Evolutionary conservation across 768 basidiomycete genomes (phyloP).

Genomic region (Lentinula guzmanii): DNA sequence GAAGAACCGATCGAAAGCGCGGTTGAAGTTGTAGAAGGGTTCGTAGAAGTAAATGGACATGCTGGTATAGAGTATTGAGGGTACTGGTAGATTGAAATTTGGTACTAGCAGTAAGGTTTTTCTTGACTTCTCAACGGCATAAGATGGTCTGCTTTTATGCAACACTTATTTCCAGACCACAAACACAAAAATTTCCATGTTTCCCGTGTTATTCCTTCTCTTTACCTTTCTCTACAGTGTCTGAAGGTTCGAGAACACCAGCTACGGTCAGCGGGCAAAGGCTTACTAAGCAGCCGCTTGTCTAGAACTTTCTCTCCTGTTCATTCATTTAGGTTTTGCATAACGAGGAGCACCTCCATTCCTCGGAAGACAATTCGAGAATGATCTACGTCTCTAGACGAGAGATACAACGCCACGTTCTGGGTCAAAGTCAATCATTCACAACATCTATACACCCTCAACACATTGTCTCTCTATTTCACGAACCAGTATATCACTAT

Average conservation of each 20-base stretch:
- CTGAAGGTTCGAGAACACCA: neutral
- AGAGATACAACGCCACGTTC: neutral
- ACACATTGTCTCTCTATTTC: constrained; percentile 22
- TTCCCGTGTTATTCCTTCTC: too few species aligned
- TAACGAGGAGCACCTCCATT: neutral
- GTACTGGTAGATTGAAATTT: too few species aligned
- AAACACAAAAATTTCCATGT: too few species aligned
- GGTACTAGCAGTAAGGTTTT: neutral
- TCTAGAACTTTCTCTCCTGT: neutral
- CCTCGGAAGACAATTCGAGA: neutral
- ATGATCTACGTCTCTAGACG: neutral
- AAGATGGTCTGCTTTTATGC: neutral
- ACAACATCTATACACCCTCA: neutral
- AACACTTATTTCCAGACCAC: neutral
- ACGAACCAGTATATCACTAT: constrained; percentile 40
- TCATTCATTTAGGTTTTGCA: neutral
- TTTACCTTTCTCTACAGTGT: neutral
- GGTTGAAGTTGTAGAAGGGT: constrained; percentile 38
- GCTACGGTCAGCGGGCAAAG: neutral
- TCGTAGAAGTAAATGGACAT: constrained; percentile 33
- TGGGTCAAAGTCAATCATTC: neutral
- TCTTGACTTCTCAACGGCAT: neutral
- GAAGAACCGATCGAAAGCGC: constrained; percentile 33
- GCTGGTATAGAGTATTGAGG: neutral
- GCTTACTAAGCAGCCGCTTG: neutral